Conservation (phyloP, 2,329 filamentous ascomycete species). For the Pseudogymnoascus sp. region DNA sequence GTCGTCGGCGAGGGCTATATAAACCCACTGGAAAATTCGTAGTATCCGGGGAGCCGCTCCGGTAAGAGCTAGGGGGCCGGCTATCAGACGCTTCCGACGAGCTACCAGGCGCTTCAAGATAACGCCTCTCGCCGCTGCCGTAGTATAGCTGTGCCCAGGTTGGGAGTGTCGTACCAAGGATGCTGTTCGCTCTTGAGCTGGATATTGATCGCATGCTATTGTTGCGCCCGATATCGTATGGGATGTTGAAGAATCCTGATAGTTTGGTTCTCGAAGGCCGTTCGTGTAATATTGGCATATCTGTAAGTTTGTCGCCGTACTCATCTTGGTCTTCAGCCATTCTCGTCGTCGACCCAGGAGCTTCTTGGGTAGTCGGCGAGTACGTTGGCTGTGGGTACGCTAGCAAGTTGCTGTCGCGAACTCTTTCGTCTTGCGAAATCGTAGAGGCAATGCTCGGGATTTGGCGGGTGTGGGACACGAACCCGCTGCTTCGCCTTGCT, state of each 20-base stretch:
- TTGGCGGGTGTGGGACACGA: conserved; percentile 44
- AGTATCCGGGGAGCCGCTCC: conserved; percentile 43
- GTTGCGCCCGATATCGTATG: conserved; percentile 34
- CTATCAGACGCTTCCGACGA: conserved; percentile 33
- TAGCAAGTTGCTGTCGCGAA: conserved; percentile 32
- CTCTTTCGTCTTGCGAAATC: conserved; percentile 21
- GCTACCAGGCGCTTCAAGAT: conserved; percentile 34
- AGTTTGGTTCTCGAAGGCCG: conserved; percentile 49
- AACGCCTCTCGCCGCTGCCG: conserved; percentile 55
- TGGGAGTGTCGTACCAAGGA: conserved; percentile 36
- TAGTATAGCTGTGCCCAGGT: conserved; percentile 60
- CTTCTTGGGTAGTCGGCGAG: conserved; percentile 30
- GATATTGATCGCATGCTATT: conserved; percentile 29
- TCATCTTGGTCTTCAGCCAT: conserved; percentile 55
- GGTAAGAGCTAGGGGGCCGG: conserved; percentile 39
- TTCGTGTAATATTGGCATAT: conserved; percentile 47
- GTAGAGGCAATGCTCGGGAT: conserved; percentile 53
- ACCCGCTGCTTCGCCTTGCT: conserved; percentile 43
- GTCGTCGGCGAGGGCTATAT: conserved; percentile 40
- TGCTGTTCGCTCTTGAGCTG: conserved; percentile 39
- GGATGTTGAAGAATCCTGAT: conserved; percentile 43
- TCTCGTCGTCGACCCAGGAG: conserved; percentile 33
- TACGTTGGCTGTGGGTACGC: conserved; percentile 44
- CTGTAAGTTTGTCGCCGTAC: conserved; percentile 56
- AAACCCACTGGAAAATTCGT: conserved; percentile 43